Evolutionary conservation across 306 rosid species (phyloP), one percentile per base, ranked within the genome.

Genomic region (Carpinus fangiana): DNA sequence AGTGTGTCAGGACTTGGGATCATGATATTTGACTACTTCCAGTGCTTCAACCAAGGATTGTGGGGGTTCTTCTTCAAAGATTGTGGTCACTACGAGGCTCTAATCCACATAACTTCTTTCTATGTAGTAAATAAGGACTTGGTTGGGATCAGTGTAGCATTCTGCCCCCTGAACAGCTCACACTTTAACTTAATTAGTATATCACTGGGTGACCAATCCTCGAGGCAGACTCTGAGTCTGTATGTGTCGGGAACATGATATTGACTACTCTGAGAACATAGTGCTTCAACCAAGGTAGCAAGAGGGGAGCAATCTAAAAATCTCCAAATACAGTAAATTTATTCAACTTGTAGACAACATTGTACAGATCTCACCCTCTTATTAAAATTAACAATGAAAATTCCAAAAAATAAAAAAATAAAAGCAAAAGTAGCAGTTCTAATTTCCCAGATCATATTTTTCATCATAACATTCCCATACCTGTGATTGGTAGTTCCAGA

Each of bases 401-500:
- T 20, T 8, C 12, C 5, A 34, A 38, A 38, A 17, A 2, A 3
- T 10, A 66, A 7, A 4, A 4, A 57, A 17, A 57, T 11, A 17
- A 8, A 48, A 77, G 70, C 51, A 62, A 78, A 28, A 69, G n/a
- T 41, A 73, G 50, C 52, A 41, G n/a, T 23, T 5, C 23, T n/a
- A 51, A 26, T 20, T 56, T 31, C 12, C 36, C 21, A 12, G 0
- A 10, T 13, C 28, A 36, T 36, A 18, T 36, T 36, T 11, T 18
- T 7, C 31, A 78, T 73, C 53, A 26, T 20, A 78, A 84, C 66
- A 80, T 12, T 31, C 47, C 47, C 83, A 74, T 88, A 91, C 99
- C 96, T 95, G 99, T 67, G 99, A 91, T 84, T 95, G 99, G 92
- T 95, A 90, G 88, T 93, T 95, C 98, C 98, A 95, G 84, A 95